These are phyloP conservation scores for Eimeria praecox DNA, from an alignment of 169 alveolate species.

Conservation along the genomic window DNA sequence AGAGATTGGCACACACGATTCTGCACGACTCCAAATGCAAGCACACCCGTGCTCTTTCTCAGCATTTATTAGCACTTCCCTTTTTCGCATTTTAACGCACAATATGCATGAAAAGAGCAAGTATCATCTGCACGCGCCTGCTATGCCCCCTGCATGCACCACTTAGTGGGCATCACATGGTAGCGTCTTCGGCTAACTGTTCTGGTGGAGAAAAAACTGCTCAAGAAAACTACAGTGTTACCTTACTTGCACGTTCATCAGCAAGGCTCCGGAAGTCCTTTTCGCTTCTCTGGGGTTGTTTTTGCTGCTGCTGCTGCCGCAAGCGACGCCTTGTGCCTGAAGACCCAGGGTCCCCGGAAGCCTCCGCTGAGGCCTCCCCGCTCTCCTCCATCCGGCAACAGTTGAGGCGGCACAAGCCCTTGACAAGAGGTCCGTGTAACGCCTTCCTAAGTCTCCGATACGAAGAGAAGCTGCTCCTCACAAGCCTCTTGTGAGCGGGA, in stretches of 20 bases:
- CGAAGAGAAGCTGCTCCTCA: neutral
- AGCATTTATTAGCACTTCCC: neutral
- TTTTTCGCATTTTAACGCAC: neutral
- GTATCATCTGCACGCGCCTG: neutral
- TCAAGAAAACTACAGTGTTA: neutral
- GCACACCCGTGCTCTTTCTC: neutral
- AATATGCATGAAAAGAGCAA: neutral
- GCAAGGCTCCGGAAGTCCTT: slow-evolving; percentile 35
- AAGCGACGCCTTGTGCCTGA: slow-evolving; percentile 28
- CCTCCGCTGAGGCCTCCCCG: slow-evolving; percentile 77
- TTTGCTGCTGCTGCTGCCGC: slow-evolving; percentile 59
- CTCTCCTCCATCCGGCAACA: slow-evolving; percentile 77
- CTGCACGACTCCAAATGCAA: neutral
- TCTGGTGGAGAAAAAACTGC: neutral
- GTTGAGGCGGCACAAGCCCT: neutral
- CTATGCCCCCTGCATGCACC: neutral
- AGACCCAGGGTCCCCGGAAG: slow-evolving; percentile 67
- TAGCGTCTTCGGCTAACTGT: too few relatives aligned
- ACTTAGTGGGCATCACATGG: neutral
- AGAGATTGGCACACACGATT: neutral
- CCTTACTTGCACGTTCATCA: slow-evolving; percentile 64
- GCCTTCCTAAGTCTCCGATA: neutral
- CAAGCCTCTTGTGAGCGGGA: neutral
- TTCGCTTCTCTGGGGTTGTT: neutral
- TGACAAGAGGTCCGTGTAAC: neutral